Evolutionary conservation across 148 eudicot species (phyloP), one percentile per base, ranked within the genome.

Genomic region (Polygonum aviculare): DNA sequence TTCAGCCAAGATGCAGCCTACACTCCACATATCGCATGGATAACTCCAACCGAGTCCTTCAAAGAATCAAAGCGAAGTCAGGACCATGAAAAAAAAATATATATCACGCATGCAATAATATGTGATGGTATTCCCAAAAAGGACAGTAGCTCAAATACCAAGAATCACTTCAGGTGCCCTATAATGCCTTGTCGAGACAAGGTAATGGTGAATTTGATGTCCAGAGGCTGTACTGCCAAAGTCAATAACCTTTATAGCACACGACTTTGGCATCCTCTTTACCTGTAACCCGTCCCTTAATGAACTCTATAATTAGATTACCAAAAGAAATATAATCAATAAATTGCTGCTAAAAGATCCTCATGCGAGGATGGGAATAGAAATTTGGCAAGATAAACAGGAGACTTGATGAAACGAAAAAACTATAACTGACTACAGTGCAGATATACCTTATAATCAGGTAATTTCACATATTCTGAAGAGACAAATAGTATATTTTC

Each of bases 191-290:
- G 91, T 86, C 35, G 91, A 84, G 36, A 88, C 83, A 63, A 88
- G 83, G 73, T 86, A 88, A 48, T 83, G 85, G 78, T 86, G 89
- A 73, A 57, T 76, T 63, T 82, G 84, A 75, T 78, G 83, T 33
- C 82, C 91, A 76, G 86, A 84, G 12, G 91, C 87, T 11, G 91
- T 86, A 80, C 91, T 88, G 73, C 91, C 91, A 78, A 85, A 88
- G 79, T 88, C 91, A 78, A 88, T 88, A 76, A 85, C 91, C 83
- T 86, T 88, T 65, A 88, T 86, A 67, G 88, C 87, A 81, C 88
- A 82, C 21, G 91, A 88, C 82, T 86, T 88, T 11, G 91, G 91
- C 81, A 88, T 71, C 77, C 88, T 84, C 81, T 85, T 88, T 69
- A 75, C 41, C 16, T 36, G 76, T 18, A 75, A 48, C 74, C 85